Evolutionary conservation across 208 protist genomes (phyloP).

Genomic region (Leishmania mexicana): DNA sequence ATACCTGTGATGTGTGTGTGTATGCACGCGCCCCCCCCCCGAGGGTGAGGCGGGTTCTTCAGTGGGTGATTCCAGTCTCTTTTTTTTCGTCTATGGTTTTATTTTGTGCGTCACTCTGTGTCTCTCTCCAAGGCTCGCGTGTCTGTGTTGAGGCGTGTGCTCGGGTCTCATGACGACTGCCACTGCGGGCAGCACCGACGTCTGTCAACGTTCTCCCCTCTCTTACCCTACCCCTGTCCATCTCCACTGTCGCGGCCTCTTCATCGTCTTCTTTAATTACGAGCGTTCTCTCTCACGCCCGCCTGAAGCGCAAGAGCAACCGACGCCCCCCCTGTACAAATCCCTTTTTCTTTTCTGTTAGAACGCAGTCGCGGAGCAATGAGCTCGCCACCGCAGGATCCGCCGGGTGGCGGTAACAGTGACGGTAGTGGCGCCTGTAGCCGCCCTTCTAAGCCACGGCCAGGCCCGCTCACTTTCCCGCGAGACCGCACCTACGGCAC

Average conservation of each 20-base stretch:
- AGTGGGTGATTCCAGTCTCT: no score
- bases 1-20: neutral
- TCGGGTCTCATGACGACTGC: no score
- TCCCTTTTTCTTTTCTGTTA: neutral
- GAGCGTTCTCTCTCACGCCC: neutral
- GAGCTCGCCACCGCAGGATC: neutral
- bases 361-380: neutral
- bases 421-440: neutral
- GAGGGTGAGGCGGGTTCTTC: no score
- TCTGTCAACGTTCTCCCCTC: neutral
- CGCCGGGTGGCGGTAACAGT: neutral
- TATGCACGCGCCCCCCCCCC: neutral
- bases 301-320: neutral
- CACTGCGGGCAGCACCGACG: neutral
- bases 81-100: neutral
- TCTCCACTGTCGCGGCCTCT: neutral
- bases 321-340: neutral
- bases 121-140: neutral
- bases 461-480: slow-evolving; percentile 39
- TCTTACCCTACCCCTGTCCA: neutral
- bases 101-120: neutral
- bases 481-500: slow-evolving; percentile 40
- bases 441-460: slow-evolving; percentile 27
- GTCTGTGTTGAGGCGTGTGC: neutral
- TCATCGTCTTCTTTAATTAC: neutral